Percentiles rank a stretch among this genome's conserved stretches.
Evolutionary conservation across 805 yeast genomes (phyloP).

Genomic region (Metschnikowia colocasiae): DNA sequence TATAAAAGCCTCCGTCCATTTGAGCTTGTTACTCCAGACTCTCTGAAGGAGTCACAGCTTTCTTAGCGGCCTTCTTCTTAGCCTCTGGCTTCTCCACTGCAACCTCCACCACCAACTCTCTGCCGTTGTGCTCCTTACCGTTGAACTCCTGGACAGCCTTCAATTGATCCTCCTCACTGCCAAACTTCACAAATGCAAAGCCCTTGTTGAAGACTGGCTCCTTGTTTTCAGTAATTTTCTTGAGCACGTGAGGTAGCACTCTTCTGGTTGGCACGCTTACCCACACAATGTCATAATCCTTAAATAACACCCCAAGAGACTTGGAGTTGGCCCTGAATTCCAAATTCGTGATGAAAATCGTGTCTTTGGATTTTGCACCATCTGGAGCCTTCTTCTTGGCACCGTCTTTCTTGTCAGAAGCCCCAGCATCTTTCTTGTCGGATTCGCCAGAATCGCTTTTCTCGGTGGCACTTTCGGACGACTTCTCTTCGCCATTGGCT

Average conservation of each 20-base stretch:
- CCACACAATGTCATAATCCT: slow-evolving; percentile 51
- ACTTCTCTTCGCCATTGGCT: slow-evolving; percentile 1
- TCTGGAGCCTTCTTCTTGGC: slow-evolving; percentile 28
- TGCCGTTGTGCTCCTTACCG: slow-evolving; percentile 61
- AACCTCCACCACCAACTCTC: slow-evolving; percentile 61
- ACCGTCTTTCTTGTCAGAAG: not conserved
- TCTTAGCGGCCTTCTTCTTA: not conserved
- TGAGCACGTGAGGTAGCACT: slow-evolving; percentile 42
- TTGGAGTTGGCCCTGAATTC: slow-evolving; percentile 48
- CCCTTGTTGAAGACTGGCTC: slow-evolving; percentile 51
- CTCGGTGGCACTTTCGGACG: not conserved
- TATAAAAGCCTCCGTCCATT: not conserved
- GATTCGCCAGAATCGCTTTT: not conserved
- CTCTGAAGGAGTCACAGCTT: not conserved
- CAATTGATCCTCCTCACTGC: slow-evolving; percentile 58
- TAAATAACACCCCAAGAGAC: slow-evolving; percentile 44
- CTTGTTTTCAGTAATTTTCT: slow-evolving; percentile 43
- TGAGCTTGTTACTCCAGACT: not conserved
- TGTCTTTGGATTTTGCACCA: slow-evolving; percentile 53
- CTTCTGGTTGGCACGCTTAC: slow-evolving; percentile 55
- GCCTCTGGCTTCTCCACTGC: slow-evolving; percentile 56
- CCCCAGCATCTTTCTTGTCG: slow-evolving; percentile 3
- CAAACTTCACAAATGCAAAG: slow-evolving; percentile 60
- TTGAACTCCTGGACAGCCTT: slow-evolving; percentile 69
- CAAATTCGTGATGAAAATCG: slow-evolving; percentile 60